Conservation (phyloP, 345 rosid species). For the Melastoma malabathricum region DNA sequence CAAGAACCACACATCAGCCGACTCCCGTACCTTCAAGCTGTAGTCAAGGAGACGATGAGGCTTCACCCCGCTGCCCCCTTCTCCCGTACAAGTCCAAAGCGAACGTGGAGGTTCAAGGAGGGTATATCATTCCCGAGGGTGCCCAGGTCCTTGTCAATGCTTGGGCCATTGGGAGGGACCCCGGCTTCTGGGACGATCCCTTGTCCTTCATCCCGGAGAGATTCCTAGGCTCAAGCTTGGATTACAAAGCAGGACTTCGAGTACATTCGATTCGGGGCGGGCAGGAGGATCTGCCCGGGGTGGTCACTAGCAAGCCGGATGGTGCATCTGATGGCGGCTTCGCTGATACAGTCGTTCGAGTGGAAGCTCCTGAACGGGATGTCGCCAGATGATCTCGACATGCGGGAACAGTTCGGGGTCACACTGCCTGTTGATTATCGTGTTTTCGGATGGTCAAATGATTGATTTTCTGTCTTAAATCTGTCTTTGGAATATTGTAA, state of each 20-base stretch:
- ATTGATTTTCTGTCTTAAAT: too few species aligned
- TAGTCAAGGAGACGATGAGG: too few species aligned
- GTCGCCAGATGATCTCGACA: constrained; percentile 12
- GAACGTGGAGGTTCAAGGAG: constrained; percentile 6
- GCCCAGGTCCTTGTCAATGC: constrained; percentile 16
- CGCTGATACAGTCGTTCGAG: constrained; percentile 12
- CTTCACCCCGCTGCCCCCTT: constrained; percentile 6
- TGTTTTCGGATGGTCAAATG: too few species aligned
- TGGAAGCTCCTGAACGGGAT: constrained; percentile 15
- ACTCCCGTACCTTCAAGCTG: constrained; percentile 9
- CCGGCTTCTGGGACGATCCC: constrained; percentile 10
- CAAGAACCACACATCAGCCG: constrained; percentile 14
- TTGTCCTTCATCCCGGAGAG: constrained; percentile 10
- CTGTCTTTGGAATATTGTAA: too few species aligned
- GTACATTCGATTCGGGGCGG: constrained; percentile 20
- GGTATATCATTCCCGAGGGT: constrained; percentile 11
- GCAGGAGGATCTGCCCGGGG: constrained; percentile 23
- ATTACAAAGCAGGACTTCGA: constrained; percentile 10
- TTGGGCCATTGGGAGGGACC: constrained; percentile 16
- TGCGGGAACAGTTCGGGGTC: constrained; percentile 15
- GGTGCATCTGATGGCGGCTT: constrained; percentile 17
- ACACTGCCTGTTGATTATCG: too few species aligned
- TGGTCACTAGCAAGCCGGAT: constrained; percentile 11
- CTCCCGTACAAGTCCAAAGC: constrained; percentile 10
- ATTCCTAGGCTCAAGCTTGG: constrained; percentile 8